Evolutionary conservation across 2,329 filamentous ascomycete species (phyloP).

Genomic region (Talaromyces sp.): DNA sequence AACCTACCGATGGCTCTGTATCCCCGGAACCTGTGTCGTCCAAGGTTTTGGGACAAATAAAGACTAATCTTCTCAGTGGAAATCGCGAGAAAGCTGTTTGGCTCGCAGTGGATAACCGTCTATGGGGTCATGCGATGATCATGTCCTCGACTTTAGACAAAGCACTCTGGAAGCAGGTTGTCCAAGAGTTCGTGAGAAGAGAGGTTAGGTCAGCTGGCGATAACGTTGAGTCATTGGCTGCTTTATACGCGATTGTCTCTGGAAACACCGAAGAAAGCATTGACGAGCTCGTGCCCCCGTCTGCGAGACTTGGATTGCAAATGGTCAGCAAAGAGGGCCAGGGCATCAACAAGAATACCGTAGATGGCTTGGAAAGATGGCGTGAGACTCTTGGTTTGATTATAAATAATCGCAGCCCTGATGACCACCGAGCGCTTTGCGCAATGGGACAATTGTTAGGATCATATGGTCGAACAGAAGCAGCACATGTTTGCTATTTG

Average conservation of each 20-base stretch:
- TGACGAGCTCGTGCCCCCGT: conserved; percentile 89
- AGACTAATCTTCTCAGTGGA: conserved; percentile 69
- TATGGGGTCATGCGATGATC: conserved; percentile 96
- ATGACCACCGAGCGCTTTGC: conserved; percentile 72
- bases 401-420: conserved; percentile 78
- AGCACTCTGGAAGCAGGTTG: conserved; percentile 81
- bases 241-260: conserved; percentile 88
- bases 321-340: conserved; percentile 71
- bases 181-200: conserved; percentile 91
- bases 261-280: conserved; percentile 93
- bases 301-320: conserved; percentile 86
- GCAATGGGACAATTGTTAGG: conserved; percentile 77
- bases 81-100: conserved; percentile 89
- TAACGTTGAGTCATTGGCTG: conserved; percentile 81
- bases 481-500: conserved; percentile 89
- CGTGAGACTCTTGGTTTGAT: conserved; percentile 82
- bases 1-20: conserved; percentile 36
- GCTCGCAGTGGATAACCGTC: conserved; percentile 83
- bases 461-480: conserved; percentile 82
- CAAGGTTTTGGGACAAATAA: conserved; percentile 66
- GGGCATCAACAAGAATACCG: conserved; percentile 63
- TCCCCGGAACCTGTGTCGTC: conserved; percentile 66
- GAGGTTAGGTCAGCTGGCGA: conserved; percentile 80
- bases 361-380: conserved; percentile 90
- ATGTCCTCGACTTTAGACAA: conserved; percentile 75